These are phyloP conservation scores for Neurospora sp. DNA, from an alignment of 495 filamentous ascomycete species.

Conservation along the genomic window DNA sequence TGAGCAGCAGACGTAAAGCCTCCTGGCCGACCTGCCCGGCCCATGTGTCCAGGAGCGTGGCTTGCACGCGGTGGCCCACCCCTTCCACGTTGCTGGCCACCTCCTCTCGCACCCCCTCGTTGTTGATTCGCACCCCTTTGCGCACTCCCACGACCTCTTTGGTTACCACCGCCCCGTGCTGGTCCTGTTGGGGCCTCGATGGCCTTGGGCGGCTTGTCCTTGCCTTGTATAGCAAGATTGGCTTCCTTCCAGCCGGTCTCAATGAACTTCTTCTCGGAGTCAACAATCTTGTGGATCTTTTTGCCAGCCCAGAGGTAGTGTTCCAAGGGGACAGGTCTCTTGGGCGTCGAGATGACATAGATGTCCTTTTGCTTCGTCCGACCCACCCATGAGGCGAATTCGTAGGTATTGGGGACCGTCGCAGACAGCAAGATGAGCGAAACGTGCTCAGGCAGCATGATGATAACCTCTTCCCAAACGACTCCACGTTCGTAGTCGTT, in stretches of 20 bases:
- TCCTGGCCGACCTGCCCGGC: conserved; percentile 68
- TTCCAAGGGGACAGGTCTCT: conserved; percentile 87
- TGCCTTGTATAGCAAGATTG: conserved; percentile 69
- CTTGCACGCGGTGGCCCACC: conserved; percentile 48
- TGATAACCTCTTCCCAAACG: conserved; percentile 99
- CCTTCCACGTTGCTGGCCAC: conserved; percentile 45
- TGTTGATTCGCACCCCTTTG: conserved; percentile 50
- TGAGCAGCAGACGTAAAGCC: conserved; percentile 82
- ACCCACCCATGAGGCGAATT: conserved; percentile 98
- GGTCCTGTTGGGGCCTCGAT: conserved; percentile 33
- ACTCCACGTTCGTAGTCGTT: conserved; percentile 96
- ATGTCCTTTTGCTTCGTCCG: conserved; percentile 98
- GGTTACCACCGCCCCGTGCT: conserved; percentile 39
- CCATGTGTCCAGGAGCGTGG: conserved; percentile 69
- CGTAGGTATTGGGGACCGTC: conserved; percentile 92
- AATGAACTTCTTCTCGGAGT: conserved; percentile 79
- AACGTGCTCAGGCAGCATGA: conserved; percentile 96
- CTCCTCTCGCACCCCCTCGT: conserved; percentile 47
- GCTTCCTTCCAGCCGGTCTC: conserved; percentile 93
- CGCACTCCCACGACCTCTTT: conserved; percentile 41
- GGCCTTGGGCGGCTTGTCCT: conserved; percentile 59
- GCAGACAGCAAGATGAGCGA: conserved; percentile 91
- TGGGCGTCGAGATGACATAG: conserved; percentile 95
- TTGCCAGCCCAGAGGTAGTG: conserved; percentile 95
- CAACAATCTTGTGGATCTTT: conserved; percentile 87